Base-by-base conservation (phyloP, 768 basidiomycete species). In the Tricholoma terreum region DNA sequence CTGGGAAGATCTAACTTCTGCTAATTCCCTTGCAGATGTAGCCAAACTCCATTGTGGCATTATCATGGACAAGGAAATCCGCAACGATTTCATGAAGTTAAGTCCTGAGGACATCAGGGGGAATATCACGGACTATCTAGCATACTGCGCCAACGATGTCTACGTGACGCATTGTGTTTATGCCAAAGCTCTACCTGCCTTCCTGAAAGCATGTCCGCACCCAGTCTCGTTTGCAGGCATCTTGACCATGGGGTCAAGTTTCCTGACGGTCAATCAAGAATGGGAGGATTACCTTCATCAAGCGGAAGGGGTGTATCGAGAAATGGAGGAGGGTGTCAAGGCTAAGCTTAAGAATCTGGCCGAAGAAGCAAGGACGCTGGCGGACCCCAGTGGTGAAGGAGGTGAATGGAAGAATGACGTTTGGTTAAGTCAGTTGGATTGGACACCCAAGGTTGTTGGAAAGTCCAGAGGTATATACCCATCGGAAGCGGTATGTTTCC, bases 1-100 rank as follows among this genome's bases (percentile, higher is more conserved):
- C 12, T 99, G 97, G 97, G 92, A 98, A 70, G 92, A 95, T 50
- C 77, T 97, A 30, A 94, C 95, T 0, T 90, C 95, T 2, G 84
- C 86, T 40, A 98, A 96, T 69, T 93, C 94, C 7, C 84, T 99
- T 27, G 86, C 84, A 15, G 95, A 98, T 61, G 95, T 98, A 24
- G 94, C 94, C 0, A 85, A 84, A 50, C 79, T 98, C 3, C 93
- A 99, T 69, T 97, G 93, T 65, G 83, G 83, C 8, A 89, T 92
- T 58, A 75, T 80, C 17, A 73, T 96, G 62, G 84, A 90, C 72
- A 97, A 98, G 72, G 77, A 80, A 24, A 78, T 85, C 5, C 84
- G 95, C 3, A 82, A 83, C 60, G 89, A 92, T 64, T 84, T 94
- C 64, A 83, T 94, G 81, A 83, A 79, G 15, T 75, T 76, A 27